phyloP scores from a whole-genome alignment of 2,329 filamentous ascomycete genomes.

The Dryadomyces quercivorus region DNA sequence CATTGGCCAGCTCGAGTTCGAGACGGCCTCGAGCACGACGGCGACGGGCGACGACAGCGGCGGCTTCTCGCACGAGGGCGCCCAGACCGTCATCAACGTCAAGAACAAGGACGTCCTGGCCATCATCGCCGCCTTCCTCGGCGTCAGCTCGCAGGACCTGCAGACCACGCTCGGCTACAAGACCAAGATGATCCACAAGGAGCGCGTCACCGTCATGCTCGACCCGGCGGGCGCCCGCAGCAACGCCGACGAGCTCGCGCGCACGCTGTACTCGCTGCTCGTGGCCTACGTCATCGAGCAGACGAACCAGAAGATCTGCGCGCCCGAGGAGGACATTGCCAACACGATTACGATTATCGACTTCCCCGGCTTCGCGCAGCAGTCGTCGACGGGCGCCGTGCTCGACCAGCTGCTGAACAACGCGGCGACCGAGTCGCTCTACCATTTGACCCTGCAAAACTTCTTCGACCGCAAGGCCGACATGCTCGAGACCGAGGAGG shows the following conservation, averaged over 20 bases:
- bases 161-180: conserved; percentile 88
- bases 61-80: conserved; percentile 90
- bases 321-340: conserved; percentile 72
- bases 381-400: conserved; percentile 67
- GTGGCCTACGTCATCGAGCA: conserved; percentile 90
- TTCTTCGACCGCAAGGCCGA: conserved; percentile 95
- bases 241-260: conserved; percentile 87
- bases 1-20: conserved; percentile 92
- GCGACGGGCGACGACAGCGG: conserved; percentile 81
- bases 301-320: conserved; percentile 82
- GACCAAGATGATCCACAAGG: conserved; percentile 89
- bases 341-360: conserved; percentile 95
- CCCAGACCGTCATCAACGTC: conserved; percentile 71
- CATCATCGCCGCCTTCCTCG: conserved; percentile 88
- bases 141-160: conserved; percentile 67
- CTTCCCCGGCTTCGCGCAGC: conserved; percentile 88
- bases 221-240: conserved; percentile 80
- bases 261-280: conserved; percentile 84
- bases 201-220: conserved; percentile 97
- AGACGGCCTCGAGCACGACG: conserved; percentile 66
- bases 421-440: conserved; percentile 80
- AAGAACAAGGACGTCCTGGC: conserved; percentile 85
- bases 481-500: conserved; percentile 86
- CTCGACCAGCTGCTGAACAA: conserved; percentile 93
- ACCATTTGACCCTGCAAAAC: conserved; percentile 86